Conservation (phyloP, 176 grass and related monocot genomes). For the Rhipidocladum racemiflorum region DNA sequence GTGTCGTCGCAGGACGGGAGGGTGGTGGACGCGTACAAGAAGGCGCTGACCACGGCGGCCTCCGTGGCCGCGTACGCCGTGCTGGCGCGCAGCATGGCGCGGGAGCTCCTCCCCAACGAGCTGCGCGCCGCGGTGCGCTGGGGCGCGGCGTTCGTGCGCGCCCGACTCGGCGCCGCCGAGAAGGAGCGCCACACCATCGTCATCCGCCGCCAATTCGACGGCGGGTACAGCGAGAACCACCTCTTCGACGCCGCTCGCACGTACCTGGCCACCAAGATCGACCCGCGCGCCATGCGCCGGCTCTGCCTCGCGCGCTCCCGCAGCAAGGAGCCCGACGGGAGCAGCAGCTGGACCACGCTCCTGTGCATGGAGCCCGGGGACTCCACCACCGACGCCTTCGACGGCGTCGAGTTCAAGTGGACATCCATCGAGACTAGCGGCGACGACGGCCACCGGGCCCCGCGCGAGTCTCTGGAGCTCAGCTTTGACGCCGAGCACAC, state of each 20-base stretch:
- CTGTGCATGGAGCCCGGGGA: slow-evolving; percentile 30
- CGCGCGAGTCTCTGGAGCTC: too few relatives aligned
- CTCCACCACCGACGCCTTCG: slow-evolving; percentile 32
- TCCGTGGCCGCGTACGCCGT: slow-evolving; percentile 36
- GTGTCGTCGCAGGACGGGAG: background rate
- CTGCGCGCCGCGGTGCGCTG: slow-evolving; percentile 35
- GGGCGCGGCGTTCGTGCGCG: slow-evolving; percentile 5
- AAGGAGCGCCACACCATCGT: slow-evolving; percentile 38
- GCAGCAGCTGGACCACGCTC: background rate
- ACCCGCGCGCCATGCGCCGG: slow-evolving; percentile 7
- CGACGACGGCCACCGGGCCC: too few relatives aligned
- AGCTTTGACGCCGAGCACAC: too few relatives aligned
- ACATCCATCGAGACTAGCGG: background rate
- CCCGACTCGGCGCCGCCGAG: slow-evolving; percentile 8
- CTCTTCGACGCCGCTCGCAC: slow-evolving; percentile 19
- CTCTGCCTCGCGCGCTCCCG: slow-evolving; percentile 26
- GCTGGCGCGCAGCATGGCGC: slow-evolving; percentile 32
- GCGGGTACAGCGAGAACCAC: background rate
- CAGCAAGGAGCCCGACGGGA: background rate
- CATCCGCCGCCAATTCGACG: background rate
- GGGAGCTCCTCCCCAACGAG: slow-evolving; percentile 51
- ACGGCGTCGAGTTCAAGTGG: slow-evolving; percentile 36
- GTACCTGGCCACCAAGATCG: slow-evolving; percentile 30
- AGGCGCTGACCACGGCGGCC: slow-evolving; percentile 33
- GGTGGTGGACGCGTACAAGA: slow-evolving; percentile 45